These are phyloP conservation scores for Sporobolomyces phaffii DNA, from an alignment of 768 basidiomycete species.

Conservation along the genomic window DNA sequence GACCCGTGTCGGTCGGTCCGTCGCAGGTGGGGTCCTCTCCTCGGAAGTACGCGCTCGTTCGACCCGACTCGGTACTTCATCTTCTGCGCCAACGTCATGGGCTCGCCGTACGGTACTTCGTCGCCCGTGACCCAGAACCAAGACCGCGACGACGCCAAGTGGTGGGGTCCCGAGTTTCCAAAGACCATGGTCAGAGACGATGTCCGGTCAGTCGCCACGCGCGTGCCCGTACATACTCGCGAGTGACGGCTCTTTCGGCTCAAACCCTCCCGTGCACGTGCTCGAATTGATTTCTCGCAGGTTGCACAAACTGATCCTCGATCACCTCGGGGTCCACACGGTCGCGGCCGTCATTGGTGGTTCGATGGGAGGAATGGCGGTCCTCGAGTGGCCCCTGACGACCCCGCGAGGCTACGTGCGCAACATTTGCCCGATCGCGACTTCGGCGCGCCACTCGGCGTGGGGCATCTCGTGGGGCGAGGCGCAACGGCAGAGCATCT, in stretches of 20 bases:
- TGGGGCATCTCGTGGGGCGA: constrained; percentile 99
- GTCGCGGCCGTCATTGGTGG: constrained; percentile 91
- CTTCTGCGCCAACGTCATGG: constrained; percentile 85
- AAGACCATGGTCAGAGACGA: constrained; percentile 88
- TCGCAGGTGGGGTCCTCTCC: constrained; percentile 90
- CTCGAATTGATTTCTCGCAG: constrained; percentile 49
- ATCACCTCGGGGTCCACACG: constrained; percentile 68
- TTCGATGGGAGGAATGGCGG: constrained; percentile 98
- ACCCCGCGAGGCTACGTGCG: constrained; percentile 60
- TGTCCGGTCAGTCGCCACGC: constrained; percentile 58
- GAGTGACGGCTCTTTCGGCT: background rate
- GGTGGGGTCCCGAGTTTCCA: constrained; percentile 90
- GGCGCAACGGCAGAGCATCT: constrained; percentile 92
- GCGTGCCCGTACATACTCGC: too few relatives aligned
- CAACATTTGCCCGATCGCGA: constrained; percentile 83
- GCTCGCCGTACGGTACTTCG: constrained; percentile 89
- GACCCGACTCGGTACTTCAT: constrained; percentile 83
- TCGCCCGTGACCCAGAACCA: constrained; percentile 80
- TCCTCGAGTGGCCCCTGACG: constrained; percentile 87
- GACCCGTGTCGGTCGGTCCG: background rate
- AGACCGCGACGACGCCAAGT: constrained; percentile 55
- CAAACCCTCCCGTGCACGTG: background rate
- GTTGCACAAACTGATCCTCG: constrained; percentile 78
- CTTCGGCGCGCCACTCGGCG: constrained; percentile 89
- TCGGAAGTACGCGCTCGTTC: constrained; percentile 87